Evolutionary conservation across 2,329 filamentous ascomycete genomes (phyloP).

Genomic region (Beauveria asiatica): DNA sequence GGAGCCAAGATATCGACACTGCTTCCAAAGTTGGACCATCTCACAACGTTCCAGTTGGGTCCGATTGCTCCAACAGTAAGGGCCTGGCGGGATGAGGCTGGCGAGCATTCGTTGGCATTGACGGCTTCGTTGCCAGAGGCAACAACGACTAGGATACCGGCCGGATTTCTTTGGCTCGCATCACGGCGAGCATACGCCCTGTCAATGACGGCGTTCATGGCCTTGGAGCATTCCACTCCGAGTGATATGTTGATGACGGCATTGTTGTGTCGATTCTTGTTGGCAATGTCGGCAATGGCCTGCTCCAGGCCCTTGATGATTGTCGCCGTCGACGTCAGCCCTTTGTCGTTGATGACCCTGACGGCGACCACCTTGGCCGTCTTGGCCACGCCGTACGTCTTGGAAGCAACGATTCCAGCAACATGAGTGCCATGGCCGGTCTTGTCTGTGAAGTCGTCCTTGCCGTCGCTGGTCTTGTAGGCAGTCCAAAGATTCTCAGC

Average conservation of each 20-base stretch:
- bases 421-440: slow-evolving; percentile 56
- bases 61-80: slow-evolving; percentile 42
- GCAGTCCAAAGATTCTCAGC: background rate
- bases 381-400: slow-evolving; percentile 55
- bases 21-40: slow-evolving; percentile 40
- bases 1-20: slow-evolving; percentile 35
- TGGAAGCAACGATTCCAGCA: slow-evolving; percentile 51
- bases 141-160: background rate
- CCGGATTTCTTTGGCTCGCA: background rate
- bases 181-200: background rate
- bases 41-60: slow-evolving; percentile 27
- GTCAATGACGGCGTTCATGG: background rate
- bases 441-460: slow-evolving; percentile 19
- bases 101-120: slow-evolving; percentile 35
- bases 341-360: background rate
- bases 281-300: background rate
- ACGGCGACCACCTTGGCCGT: slow-evolving; percentile 38
- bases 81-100: slow-evolving; percentile 34
- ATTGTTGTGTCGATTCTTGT: background rate
- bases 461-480: slow-evolving; percentile 17
- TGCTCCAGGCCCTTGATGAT: background rate
- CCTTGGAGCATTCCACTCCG: background rate
- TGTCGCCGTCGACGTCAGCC: background rate
- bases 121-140: slow-evolving; percentile 27
- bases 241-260: background rate